Conservation (phyloP, 345 rosid species). For the Bretschneidera sinensis region DNA sequence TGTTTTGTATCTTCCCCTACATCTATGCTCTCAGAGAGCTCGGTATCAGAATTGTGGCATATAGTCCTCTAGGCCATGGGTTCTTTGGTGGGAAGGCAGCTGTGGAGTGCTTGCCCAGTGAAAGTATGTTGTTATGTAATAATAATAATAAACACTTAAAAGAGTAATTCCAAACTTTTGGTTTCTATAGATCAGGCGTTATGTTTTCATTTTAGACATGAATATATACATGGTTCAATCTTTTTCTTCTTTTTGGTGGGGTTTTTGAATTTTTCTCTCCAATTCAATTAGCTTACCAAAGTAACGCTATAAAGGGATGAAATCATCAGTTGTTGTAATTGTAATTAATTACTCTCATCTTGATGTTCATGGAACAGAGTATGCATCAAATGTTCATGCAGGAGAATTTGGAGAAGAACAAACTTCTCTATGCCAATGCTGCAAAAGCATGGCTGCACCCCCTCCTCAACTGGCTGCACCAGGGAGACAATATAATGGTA, state of each 20-base stretch:
- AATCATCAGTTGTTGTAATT: too few relatives aligned
- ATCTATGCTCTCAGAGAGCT: slow-evolving; percentile 34
- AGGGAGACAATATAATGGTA: slow-evolving; percentile 33
- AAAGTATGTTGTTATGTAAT: slow-evolving; percentile 25
- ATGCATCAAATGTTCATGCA: slow-evolving; percentile 30
- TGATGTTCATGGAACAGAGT: slow-evolving; percentile 3
- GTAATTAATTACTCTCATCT: too few relatives aligned
- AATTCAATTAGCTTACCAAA: neutral
- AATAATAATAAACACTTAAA: too few relatives aligned
- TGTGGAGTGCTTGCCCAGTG: slow-evolving; percentile 23
- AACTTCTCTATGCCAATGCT: slow-evolving; percentile 18
- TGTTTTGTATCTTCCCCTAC: neutral
- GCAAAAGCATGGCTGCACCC: slow-evolving; percentile 28
- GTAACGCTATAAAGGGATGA: too few relatives aligned
- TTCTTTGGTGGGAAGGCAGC: slow-evolving; percentile 40
- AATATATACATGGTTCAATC: too few relatives aligned
- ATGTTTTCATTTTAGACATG: too few relatives aligned
- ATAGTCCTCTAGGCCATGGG: slow-evolving; percentile 35
- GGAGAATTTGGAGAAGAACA: slow-evolving; percentile 33
- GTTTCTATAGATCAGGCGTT: too few relatives aligned
- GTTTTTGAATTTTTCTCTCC: neutral
- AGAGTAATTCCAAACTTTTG: too few relatives aligned
- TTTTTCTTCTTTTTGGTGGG: too few relatives aligned
- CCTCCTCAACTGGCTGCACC: slow-evolving; percentile 39
- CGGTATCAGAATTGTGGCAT: slow-evolving; percentile 36